Evolutionary conservation across 2,329 filamentous ascomycete genomes (phyloP), one percentile per base, ranked within the genome.

Genomic region (Drechslera avenae): DNA sequence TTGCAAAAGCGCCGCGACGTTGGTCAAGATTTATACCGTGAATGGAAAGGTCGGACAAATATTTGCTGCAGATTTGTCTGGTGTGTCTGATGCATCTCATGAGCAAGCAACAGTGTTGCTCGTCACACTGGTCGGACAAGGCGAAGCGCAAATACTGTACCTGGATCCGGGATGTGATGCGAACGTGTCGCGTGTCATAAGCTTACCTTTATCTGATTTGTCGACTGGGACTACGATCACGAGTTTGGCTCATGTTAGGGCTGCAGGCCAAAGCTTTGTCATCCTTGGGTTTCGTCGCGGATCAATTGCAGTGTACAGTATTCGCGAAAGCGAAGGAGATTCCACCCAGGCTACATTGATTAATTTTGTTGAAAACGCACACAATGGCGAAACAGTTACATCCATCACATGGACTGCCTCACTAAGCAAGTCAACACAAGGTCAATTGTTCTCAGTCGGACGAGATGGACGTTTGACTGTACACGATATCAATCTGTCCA

Each of bases 391-490:
- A 63, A 83, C 88, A 6, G 83, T 96, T 35, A 93, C 89, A 2
- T 80, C 81, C 31, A 83, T 96, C 9, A 39, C 46, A 14, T 76
- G 69, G 67, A 3, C 59, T 3, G 39, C 58, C 6, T 57, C 46
- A 12, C n/a, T 26, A 62, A 84, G 1, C 13, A 14, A 75, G 76
- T 58, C 62, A 46, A 42, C 62, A 26, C 53, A 59, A 46, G 64
- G 73, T 16, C 79, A 83, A 50, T 79, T 96, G 34, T 73, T 93
- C 12, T 87, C 87, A 0, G 90, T 88, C 3, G 88, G 88, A 32
- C 84, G 91, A 46, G 89, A 96, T 69, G 90, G 91, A 2, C 84
- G 80, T 41, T 91, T 88, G 61, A 83, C 87, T 32, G 84, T 93
- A 40, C 90, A 84, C 44, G 28, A 50, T 30, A 46, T 78, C 5